Evolutionary conservation across 2,329 filamentous ascomycete species (phyloP), one percentile per base, ranked within the genome.

Genomic region (Stagonosporopsis chrysanthemi): DNA sequence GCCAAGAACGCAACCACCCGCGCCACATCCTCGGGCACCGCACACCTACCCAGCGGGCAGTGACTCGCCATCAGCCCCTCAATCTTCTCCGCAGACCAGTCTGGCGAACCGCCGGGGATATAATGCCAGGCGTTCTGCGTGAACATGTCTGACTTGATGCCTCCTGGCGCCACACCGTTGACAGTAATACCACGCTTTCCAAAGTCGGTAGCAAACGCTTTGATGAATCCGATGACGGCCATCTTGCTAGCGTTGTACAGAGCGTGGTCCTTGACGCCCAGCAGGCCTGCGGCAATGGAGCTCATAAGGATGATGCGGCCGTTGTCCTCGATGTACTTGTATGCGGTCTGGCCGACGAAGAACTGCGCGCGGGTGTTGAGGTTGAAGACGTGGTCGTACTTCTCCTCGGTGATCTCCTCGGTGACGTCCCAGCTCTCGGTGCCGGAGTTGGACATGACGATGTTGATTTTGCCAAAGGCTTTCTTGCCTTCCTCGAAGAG

Each of bases 71-170:
- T 83, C 41, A 81, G 63, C 5, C 60, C 67, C 75, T 83, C 81
- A 31, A 83, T 82, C 72, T 80, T 81, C 54, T 80, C 79, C 1
- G 78, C 79, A 0, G 80, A 74, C 76, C 77, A 80, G 29, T 82
- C 80, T n/a, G 80, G 80, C 4, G 71, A 77, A 9, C 76, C 81
- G 4, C 79, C 79, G 0, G 81, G 80, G 39, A 82, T 82, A 63
- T 82, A 81, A 53, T 77, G 76, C 75, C 41, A 38, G 15, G 24
- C 29, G 8, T 38, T 44, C 7, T 86, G 83, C 7, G 60, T 82
- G 79, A 89, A 92, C 89, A 92, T 92, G 75, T 92, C 90, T 40
- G 83, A 87, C 83, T 90, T 89, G 79, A 90, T 87, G 41, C 88
- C 88, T 53, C 88, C 88, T 1, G 88, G 88, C 2, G 88, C 88